A percentile compares a stretch with the other conserved stretches of the same genome.
phyloP scores from a whole-genome alignment of 164 flowering plant genomes.

The Macadamia integrifolia region DNA sequence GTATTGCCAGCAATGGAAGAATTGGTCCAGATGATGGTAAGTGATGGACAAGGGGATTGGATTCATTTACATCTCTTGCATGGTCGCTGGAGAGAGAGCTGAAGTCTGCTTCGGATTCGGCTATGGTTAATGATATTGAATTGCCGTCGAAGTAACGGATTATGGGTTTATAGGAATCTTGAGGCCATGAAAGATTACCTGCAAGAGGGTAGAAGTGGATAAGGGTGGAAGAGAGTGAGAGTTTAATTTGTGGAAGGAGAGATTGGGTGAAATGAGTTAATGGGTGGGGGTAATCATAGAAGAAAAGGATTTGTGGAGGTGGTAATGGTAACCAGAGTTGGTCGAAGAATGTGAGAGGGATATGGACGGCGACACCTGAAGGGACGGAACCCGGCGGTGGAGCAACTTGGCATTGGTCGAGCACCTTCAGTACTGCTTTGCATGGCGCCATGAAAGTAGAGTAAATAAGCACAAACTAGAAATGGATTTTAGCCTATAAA shows the following conservation, averaged over 20 bases:
- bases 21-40: slow-evolving; percentile 8
- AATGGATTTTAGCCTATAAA: too few species aligned
- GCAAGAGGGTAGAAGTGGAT: too few species aligned
- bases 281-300: slow-evolving; percentile 13
- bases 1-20: slow-evolving; percentile 21
- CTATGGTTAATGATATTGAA: slow-evolving; percentile 17
- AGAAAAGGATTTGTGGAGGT: slow-evolving; percentile 11
- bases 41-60: slow-evolving; percentile 14
- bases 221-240: slow-evolving; percentile 10
- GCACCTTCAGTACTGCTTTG: too few species aligned
- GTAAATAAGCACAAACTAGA: too few species aligned
- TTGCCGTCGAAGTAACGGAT: slow-evolving; percentile 16
- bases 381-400: not conserved
- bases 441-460: too few species aligned
- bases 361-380: not conserved
- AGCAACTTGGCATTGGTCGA: too few species aligned
- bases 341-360: slow-evolving; percentile 29
- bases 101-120: slow-evolving; percentile 8
- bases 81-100: not conserved
- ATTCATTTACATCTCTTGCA: not conserved
- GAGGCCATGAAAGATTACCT: slow-evolving; percentile 7
- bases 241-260: slow-evolving; percentile 26
- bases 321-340: slow-evolving; percentile 19
- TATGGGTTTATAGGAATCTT: slow-evolving; percentile 13
- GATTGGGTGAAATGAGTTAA: slow-evolving; percentile 1